A percentile compares a stretch with the other conserved stretches of the same genome.
phyloP scores from a whole-genome alignment of 2,329 filamentous ascomycete species.

The Botrytis deweyae region DNA sequence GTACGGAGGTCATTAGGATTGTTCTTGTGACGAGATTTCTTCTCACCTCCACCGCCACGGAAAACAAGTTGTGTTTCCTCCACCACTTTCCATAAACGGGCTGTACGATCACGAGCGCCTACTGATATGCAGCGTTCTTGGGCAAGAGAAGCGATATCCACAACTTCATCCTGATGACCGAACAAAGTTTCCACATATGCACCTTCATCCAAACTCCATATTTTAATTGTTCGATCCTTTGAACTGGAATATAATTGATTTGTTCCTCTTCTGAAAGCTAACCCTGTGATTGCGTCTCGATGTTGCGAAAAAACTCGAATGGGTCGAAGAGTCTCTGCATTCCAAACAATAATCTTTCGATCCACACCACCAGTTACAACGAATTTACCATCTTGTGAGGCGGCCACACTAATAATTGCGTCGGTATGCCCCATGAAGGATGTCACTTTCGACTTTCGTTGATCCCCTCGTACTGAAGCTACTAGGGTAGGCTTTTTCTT shows the following conservation, averaged over 20 bases:
- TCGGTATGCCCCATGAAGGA: constrained; percentile 75
- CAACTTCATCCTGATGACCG: constrained; percentile 88
- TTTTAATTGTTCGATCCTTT: constrained; percentile 89
- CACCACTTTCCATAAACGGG: constrained; percentile 90
- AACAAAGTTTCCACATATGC: constrained; percentile 96
- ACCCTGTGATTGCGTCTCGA: constrained; percentile 78
- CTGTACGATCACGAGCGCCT: constrained; percentile 86
- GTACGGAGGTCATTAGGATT: constrained; percentile 43
- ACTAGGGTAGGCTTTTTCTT: constrained; percentile 63
- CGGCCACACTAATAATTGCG: constrained; percentile 78
- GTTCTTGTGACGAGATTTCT: constrained; percentile 45
- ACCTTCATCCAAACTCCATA: constrained; percentile 89
- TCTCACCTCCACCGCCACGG: constrained; percentile 71
- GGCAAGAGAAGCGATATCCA: constrained; percentile 78
- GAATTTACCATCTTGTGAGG: constrained; percentile 85
- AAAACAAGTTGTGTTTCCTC: constrained; percentile 97
- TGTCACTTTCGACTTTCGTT: constrained; percentile 59
- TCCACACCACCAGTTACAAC: constrained; percentile 89
- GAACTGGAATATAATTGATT: constrained; percentile 93
- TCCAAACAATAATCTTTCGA: constrained; percentile 82
- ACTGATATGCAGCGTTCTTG: constrained; percentile 90
- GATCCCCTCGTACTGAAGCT: constrained; percentile 61
- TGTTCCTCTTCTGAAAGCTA: constrained; percentile 82
- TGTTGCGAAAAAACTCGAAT: constrained; percentile 88
- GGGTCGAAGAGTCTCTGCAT: constrained; percentile 74